phyloP scores from a whole-genome alignment of 345 rosid species.

The Lepidium sativum region DNA sequence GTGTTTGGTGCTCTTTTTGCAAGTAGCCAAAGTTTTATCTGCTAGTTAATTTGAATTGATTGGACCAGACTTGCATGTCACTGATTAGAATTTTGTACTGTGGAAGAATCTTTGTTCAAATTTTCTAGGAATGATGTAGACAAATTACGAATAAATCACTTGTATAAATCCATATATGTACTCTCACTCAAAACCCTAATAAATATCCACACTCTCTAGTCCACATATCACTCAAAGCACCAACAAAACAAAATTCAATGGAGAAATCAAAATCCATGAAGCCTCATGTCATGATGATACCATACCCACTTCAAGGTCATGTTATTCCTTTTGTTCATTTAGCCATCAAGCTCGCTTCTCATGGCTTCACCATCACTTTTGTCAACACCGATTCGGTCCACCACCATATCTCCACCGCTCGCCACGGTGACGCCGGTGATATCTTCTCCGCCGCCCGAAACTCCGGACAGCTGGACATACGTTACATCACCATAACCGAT shows the following conservation, averaged over 20 bases:
- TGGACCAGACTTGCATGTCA: background rate
- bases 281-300: slow-evolving; percentile 44
- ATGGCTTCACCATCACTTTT: slow-evolving; percentile 61
- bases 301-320: slow-evolving; percentile 68
- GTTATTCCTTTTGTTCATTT: slow-evolving; percentile 44
- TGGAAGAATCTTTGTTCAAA: background rate
- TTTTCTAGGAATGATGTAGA: background rate
- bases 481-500: slow-evolving; percentile 45
- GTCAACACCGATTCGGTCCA: slow-evolving; percentile 56
- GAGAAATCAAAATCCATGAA: slow-evolving; percentile 14
- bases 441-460: slow-evolving; percentile 31
- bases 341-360: slow-evolving; percentile 60
- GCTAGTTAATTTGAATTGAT: background rate
- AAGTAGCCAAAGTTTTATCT: background rate
- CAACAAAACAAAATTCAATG: background rate
- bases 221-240: background rate
- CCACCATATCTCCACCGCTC: slow-evolving; percentile 36
- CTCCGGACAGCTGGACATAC: slow-evolving; percentile 36
- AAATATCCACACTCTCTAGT: background rate
- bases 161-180: background rate
- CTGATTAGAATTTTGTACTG: background rate
- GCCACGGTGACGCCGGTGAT: slow-evolving; percentile 13
- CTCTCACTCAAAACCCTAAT: background rate
- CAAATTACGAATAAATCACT: background rate
- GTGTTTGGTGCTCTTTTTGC: background rate